Base-by-base conservation (phyloP, 345 rosid species). In the Moringa oleifera region DNA sequence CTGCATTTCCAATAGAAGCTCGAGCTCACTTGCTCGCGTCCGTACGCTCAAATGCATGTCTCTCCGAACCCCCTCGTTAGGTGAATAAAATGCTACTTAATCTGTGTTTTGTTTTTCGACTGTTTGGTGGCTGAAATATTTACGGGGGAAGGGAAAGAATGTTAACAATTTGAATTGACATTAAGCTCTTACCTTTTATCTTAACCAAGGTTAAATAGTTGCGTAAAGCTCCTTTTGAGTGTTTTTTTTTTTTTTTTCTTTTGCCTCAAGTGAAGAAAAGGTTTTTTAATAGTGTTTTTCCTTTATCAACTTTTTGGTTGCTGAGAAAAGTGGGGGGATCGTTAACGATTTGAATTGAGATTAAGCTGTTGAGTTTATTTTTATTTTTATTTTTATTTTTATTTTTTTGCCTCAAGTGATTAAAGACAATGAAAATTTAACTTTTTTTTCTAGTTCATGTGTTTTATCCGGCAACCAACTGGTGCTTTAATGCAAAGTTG, bases 31-130 rank as follows among this genome's bases (percentile, higher is more conserved):
- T 20, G 65, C 78, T 13, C 46, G 62, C 58, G 45, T 46, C 59
- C 79, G 70, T 62, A 52, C 71, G 65, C 15, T 83, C 68, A 74
- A 79, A 24, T 81, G 82, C 69, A 65, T 74, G 46, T 73, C 86
- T 20, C 23, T 47, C 0, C 55, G 75, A 0, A 71, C 31, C 60
- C 58, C 63, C 67, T 36, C 80, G 0, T 47, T 73, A 57, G 85
- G 87, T 84, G 73, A 71, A 37, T 17, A 59, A 33, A 55, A 23
- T 61, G 68, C 71, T 66, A 21, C 61, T 46, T 20, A 41, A 21
- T 12, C 12, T 11, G 0, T 18, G 15, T 23, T 22, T 20, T 9
- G 23, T 13, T 57, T 58, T 4, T 24, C 7, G 24, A 46, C 28
- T 68, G 67, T 70, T 73, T 62, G 68, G 69, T 53, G 20, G 31